Conservation (phyloP, 2,329 filamentous ascomycete genomes). For the Aspergillus costaricaensis region DNA sequence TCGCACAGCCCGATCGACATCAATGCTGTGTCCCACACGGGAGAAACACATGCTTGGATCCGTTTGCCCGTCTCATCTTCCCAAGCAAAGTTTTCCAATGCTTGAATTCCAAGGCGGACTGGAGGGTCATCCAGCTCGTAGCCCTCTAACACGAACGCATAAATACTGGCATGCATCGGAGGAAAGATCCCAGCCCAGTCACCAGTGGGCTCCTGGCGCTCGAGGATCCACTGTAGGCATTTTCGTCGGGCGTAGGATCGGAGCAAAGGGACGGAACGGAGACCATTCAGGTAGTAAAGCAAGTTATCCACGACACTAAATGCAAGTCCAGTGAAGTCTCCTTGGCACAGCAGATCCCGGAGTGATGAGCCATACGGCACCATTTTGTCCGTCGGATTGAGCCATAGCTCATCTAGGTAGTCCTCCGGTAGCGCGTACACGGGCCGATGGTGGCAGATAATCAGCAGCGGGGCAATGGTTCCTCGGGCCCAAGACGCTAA, state of each 20-base stretch:
- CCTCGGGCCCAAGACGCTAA: conserved; percentile 26
- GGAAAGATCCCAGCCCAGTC: conserved; percentile 36
- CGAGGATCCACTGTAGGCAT: conserved; percentile 34
- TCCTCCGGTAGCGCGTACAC: conserved; percentile 32
- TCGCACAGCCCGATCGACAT: conserved; percentile 35
- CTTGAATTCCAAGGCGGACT: conserved; percentile 26
- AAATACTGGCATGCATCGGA: conserved; percentile 29
- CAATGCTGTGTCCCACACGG: conserved; percentile 40
- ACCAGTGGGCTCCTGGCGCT: conserved; percentile 33
- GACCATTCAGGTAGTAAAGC: conserved; percentile 16
- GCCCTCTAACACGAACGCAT: conserved; percentile 34
- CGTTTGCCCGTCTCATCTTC: conserved; percentile 30
- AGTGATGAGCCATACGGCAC: conserved; percentile 18
- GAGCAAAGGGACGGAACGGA: conserved; percentile 17
- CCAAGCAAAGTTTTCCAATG: conserved; percentile 30
- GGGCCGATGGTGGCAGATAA: conserved; percentile 32
- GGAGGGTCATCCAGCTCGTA: conserved; percentile 23
- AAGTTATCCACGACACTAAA: conserved; percentile 22
- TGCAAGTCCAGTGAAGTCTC: conserved; percentile 5
- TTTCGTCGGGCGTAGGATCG: conserved; percentile 20
- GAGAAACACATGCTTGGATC: conserved; percentile 31
- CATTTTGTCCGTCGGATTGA: conserved; percentile 22
- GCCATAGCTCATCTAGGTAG: conserved; percentile 39
- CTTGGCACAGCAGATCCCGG: conserved; percentile 2
- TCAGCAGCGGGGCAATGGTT: conserved; percentile 17